A percentile compares a stretch with the other conserved stretches of the same genome.
These are phyloP conservation scores for Ilex asprella DNA, from an alignment of 257 asterid species.

Conservation along the genomic window DNA sequence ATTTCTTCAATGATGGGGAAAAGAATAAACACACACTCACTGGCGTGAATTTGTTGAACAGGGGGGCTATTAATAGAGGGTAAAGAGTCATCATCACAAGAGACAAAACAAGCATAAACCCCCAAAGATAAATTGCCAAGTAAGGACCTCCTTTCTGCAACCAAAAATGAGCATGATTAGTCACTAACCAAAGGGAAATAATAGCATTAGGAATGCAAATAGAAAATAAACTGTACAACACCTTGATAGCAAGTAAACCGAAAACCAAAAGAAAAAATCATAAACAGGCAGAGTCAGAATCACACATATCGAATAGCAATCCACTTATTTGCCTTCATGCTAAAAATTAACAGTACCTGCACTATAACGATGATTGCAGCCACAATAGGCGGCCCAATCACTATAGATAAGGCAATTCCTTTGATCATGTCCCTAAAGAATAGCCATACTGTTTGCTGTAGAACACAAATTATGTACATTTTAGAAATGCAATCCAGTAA, in stretches of 20 bases:
- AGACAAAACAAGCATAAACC: conserved; percentile 71
- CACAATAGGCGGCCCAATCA: conserved; percentile 94
- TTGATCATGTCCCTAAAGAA: conserved; percentile 90
- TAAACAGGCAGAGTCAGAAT: no score
- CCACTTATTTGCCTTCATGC: not conserved
- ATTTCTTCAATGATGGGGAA: not conserved
- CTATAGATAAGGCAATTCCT: conserved; percentile 51
- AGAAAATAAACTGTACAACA: not conserved
- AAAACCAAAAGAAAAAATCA: not conserved
- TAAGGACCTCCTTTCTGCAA: conserved; percentile 99
- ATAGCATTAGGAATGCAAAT: conserved; percentile 1
- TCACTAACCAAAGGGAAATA: no score
- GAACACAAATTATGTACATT: conserved; percentile 4
- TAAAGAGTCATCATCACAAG: conserved; percentile 94
- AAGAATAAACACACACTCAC: conserved; percentile 34
- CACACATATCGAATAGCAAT: no score
- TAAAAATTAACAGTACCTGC: conserved; percentile 49
- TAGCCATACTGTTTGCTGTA: conserved; percentile 85
- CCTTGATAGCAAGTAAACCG: not conserved
- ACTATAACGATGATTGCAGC: conserved; percentile 88
- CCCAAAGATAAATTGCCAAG: conserved; percentile 95
- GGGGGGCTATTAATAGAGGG: conserved; percentile 93
- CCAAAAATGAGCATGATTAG: conserved; percentile 8
- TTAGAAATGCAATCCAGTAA: not conserved
- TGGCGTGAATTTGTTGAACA: conserved; percentile 95